phyloP scores from a whole-genome alignment of 2,329 filamentous ascomycete genomes.

The Colletotrichum limetticola region DNA sequence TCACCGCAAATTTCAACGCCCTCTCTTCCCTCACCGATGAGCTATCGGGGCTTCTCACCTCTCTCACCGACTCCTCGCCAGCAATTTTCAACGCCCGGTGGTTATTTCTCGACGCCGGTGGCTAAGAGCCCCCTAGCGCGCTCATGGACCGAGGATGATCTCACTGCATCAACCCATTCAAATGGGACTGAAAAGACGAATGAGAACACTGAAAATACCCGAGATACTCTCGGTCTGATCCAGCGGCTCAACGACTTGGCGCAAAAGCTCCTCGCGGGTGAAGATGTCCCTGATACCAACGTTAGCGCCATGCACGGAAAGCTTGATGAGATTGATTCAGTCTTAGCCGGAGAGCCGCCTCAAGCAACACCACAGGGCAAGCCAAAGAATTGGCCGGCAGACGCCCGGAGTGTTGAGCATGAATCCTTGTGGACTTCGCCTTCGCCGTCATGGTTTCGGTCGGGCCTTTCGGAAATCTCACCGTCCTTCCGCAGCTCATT shows the following conservation, averaged over 20 bases:
- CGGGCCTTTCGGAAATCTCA: conserved; percentile 52
- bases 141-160: conserved; percentile 36
- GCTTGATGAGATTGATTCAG: conserved; percentile 51
- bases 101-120: conserved; percentile 40
- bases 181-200: conserved; percentile 24
- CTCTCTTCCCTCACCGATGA: conserved; percentile 40
- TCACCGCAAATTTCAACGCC: conserved; percentile 39
- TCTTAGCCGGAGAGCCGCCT: conserved; percentile 30
- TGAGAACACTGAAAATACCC: conserved; percentile 37
- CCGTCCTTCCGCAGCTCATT: conserved; percentile 42
- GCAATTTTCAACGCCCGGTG: conserved; percentile 40
- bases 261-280: conserved; percentile 47
- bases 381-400: conserved; percentile 35
- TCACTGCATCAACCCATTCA: conserved; percentile 29
- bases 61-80: conserved; percentile 43
- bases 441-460: conserved; percentile 49
- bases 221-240: conserved; percentile 54
- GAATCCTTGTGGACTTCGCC: conserved; percentile 47
- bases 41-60: conserved; percentile 44
- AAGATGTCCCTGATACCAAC: conserved; percentile 47
- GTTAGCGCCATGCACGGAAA: conserved; percentile 44
- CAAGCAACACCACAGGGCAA: conserved; percentile 29
- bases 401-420: conserved; percentile 31
- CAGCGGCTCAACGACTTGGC: conserved; percentile 51
- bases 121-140: conserved; percentile 34